Percentiles rank a stretch among this genome's conserved stretches.
phyloP scores from a whole-genome alignment of 352 stramenopile species.

The Salisapilia sapeloensis region DNA sequence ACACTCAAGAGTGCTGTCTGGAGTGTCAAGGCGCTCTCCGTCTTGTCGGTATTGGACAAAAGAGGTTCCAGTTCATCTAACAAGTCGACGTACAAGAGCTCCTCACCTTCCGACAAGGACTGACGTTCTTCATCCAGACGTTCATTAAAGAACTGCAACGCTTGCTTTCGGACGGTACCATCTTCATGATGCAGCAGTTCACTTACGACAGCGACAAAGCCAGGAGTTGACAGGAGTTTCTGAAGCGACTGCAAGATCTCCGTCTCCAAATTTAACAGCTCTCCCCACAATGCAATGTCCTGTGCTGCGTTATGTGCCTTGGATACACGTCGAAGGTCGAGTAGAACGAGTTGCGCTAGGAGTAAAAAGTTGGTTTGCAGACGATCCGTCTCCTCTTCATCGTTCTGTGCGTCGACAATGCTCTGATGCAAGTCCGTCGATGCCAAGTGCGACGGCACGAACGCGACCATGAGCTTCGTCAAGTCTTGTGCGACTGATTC shows the following conservation, averaged over 20 bases:
- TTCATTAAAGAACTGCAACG: constrained; percentile 81
- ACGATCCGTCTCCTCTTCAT: constrained; percentile 17
- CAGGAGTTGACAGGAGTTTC: constrained; percentile 67
- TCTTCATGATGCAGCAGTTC: constrained; percentile 78
- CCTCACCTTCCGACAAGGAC: constrained; percentile 41
- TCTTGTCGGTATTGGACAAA: constrained; percentile 33
- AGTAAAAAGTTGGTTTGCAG: constrained; percentile 70
- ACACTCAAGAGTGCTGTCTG: constrained; percentile 74
- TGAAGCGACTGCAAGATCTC: constrained; percentile 65
- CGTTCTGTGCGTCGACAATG: constrained; percentile 14
- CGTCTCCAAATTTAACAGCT: constrained; percentile 31
- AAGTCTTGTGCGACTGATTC: constrained; percentile 27
- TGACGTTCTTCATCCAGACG: constrained; percentile 49
- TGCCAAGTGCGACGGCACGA: constrained; percentile 49
- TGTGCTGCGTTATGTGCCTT: constrained; percentile 26
- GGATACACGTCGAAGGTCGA: constrained; percentile 72
- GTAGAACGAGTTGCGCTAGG: constrained; percentile 53
- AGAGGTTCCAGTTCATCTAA: constrained; percentile 62
- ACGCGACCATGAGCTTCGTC: constrained; percentile 43
- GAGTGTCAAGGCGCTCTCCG: constrained; percentile 57
- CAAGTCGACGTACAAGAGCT: constrained; percentile 79
- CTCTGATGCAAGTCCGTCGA: constrained; percentile 49
- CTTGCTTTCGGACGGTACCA: constrained; percentile 73
- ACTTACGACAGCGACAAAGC: constrained; percentile 72
- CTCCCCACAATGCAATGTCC: constrained; percentile 29